Conservation (phyloP, 2,329 filamentous ascomycete species). For the Fusarium sp. region DNA sequence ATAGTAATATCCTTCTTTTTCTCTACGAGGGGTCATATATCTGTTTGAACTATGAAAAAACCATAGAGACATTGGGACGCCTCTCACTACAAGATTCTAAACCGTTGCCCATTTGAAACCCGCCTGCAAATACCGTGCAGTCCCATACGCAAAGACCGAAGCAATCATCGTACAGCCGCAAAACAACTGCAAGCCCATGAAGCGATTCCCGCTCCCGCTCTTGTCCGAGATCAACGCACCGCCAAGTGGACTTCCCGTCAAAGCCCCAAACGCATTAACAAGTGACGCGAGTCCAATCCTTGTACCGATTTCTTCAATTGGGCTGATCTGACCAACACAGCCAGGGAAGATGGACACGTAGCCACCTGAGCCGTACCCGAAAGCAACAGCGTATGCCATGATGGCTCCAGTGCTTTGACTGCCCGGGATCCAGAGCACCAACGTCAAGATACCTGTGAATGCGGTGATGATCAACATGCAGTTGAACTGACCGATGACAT, state of each 20-base stretch:
- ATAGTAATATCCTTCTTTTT: too few relatives aligned
- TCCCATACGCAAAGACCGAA: not conserved
- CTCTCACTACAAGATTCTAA: too few relatives aligned
- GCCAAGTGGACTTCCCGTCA: not conserved
- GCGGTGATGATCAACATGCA: not conserved
- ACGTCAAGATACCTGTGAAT: not conserved
- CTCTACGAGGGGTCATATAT: too few relatives aligned
- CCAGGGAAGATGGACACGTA: not conserved
- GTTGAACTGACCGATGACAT: not conserved
- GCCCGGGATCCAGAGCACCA: rapidly evolving
- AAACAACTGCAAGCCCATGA: not conserved
- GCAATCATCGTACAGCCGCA: not conserved
- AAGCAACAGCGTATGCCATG: not conserved
- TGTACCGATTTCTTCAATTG: not conserved
- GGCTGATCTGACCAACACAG: not conserved
- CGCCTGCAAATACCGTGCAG: not conserved
- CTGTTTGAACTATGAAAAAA: too few relatives aligned
- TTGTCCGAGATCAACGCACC: not conserved
- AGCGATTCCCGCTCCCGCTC: not conserved
- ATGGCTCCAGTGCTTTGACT: not conserved
- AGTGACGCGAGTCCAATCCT: not conserved
- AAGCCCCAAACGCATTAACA: not conserved
- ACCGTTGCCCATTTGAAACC: rapidly evolving
- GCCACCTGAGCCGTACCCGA: not conserved
- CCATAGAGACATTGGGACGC: too few relatives aligned